Conservation (phyloP, 2,329 filamentous ascomycete genomes). For the Epichloe brachyelytri region DNA sequence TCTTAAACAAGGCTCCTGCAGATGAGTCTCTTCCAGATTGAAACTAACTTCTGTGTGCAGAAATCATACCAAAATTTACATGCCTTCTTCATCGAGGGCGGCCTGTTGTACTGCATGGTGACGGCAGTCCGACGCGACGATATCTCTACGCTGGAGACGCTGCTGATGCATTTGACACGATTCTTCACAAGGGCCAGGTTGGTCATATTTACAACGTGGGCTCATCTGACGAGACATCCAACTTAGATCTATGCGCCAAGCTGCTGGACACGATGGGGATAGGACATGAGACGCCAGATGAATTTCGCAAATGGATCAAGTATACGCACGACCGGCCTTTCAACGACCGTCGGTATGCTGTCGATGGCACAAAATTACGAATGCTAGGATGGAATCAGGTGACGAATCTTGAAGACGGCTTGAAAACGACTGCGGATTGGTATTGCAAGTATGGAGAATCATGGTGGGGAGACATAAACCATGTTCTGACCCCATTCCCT, state of each 20-base stretch:
- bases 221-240: constrained; percentile 65
- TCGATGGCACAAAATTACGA: constrained; percentile 55
- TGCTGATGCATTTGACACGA: constrained; percentile 71
- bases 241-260: constrained; percentile 53
- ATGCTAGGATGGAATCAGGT: constrained; percentile 58
- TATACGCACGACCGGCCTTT: constrained; percentile 69
- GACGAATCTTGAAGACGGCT: constrained; percentile 49
- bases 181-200: constrained; percentile 61
- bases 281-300: constrained; percentile 32
- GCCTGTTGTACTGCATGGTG: constrained; percentile 62
- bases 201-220: constrained; percentile 76
- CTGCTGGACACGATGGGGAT: constrained; percentile 52
- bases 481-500: constrained; percentile 56
- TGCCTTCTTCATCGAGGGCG: constrained; percentile 54
- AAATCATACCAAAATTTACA: constrained; percentile 75
- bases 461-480: constrained; percentile 62
- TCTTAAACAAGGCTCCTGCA: not conserved
- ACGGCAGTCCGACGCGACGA: constrained; percentile 59
- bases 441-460: constrained; percentile 51
- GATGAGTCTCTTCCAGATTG: not conserved
- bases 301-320: constrained; percentile 53
- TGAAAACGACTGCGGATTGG: constrained; percentile 55
- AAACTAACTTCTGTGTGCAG: constrained; percentile 25
- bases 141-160: constrained; percentile 73
- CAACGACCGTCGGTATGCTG: constrained; percentile 62